Base-by-base conservation (phyloP, 2,329 filamentous ascomycete genomes). In the Tothia fuscella region DNA sequence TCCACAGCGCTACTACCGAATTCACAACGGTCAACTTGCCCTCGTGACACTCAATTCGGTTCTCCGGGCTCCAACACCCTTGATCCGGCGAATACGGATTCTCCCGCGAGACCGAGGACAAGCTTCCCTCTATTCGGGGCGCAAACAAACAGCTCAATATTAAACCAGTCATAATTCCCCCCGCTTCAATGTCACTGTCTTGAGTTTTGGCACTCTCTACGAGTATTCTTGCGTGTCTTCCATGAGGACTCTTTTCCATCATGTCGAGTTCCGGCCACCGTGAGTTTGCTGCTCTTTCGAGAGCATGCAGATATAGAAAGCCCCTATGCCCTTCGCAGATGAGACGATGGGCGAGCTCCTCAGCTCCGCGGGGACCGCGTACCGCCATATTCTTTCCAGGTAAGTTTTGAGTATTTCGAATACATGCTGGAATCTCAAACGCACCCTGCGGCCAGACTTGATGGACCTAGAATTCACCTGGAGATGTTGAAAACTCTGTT, bases 301-400 rank as follows among this genome's bases (percentile, higher is more conserved):
- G 41, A n/a, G 32, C 33, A 9, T n/a, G 12, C 16, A 25, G n/a
- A 31, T 31, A 22, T n/a, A 20, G 17, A 4, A 30, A 26, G 29
- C 33, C 22, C 31, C 22, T 19, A n/a, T 38, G 14, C 6, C 35
- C 9, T 7, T 21, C 31, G 9, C n/a, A 12, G 13, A 7, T 16
- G 7, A 12, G 31, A 34, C 28, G 39, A 41, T 41, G 39, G 39
- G 39, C 39, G 31, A 34, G 31, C 30, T 24, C 39, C 30, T 24
- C 45, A 6, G 21, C 36, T 24, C n/a, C 41, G 17, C 35, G 26
- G 26, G 30, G 44, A 26, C 46, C 46, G 24, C 21, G 32, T 16
- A 48, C 44, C 7, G 46, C 46, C 16, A 46, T 48, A 21, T 48
- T 48, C 44, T 48, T 48, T 38, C 46, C 46, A 14, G 45, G 45